Evolutionary conservation across 2,329 filamentous ascomycete species (phyloP), one percentile per base, ranked within the genome.

Genomic region (Biscogniauxia mediterranea): DNA sequence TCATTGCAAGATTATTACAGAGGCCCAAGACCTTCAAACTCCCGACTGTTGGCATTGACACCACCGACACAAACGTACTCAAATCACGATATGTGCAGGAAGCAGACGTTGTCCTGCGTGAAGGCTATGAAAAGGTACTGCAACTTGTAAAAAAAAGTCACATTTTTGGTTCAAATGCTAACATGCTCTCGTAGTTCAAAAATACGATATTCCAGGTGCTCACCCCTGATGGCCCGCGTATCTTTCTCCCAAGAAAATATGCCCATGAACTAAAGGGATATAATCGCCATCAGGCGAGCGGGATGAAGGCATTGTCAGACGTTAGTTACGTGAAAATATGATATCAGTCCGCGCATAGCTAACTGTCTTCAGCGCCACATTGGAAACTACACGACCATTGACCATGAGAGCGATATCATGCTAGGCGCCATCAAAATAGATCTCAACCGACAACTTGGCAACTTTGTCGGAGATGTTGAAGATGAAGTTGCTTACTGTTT

Each of bases 321-420:
- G 70, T 72, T 5, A 63, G 70, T 64, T 7, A 3, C n/a, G 5
- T 49, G 9, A 8, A 17, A 11, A 32, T 9, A 2, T 32, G 11
- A 4, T 6, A 32, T 32, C 54, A 8, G 5, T 5, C n/a, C 1
- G 4, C 51, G 8, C 23, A 57, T 59, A 32, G 56, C 28, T 63
- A 17, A 63, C 32, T 13, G 25, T 25, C 2, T 20, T 20, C 25
- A 71, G 69, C 68, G 70, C 26, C 69, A 69, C 56, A 66, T 71
- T 26, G 70, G 70, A 2, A 63, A 70, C 25, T 71, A 71, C 23
- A 71, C 70, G 13, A 71, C 68, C 5, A 71, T 71, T n/a, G 68
- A 69, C 46, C 70, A 71, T 46, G 70, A 71, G 53, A 71, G 69
- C 56, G 69, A 71, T 46, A 65, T 71, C 13, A 71, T 71, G 69